phyloP scores from a whole-genome alignment of 2,329 filamentous ascomycete genomes.

The Fulvia fulva region DNA sequence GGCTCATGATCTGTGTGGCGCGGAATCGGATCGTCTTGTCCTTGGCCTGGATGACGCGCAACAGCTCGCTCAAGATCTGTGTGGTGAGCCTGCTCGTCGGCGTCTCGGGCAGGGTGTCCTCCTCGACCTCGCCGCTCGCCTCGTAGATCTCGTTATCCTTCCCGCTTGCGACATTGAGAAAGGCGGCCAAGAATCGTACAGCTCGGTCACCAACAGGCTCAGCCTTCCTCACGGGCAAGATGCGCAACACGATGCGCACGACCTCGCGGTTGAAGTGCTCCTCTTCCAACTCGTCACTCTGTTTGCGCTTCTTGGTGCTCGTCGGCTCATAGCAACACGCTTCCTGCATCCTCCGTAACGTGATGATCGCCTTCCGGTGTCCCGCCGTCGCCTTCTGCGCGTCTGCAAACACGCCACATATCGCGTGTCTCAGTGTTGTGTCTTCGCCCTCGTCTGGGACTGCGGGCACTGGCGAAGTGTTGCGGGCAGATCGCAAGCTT shows the following conservation, averaged over 20 bases:
- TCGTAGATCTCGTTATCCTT: conserved; percentile 46
- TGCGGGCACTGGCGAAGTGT: conserved; percentile 33
- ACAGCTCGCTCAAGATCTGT: conserved; percentile 66
- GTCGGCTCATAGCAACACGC: conserved; percentile 61
- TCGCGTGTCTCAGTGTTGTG: conserved; percentile 67
- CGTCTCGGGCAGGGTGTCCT: conserved; percentile 67
- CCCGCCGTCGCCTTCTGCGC: conserved; percentile 83
- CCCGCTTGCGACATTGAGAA: conserved; percentile 65
- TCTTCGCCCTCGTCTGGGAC: conserved; percentile 69
- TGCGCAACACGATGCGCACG: conserved; percentile 72
- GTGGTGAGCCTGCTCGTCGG: conserved; percentile 76
- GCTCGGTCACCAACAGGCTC: conserved; percentile 83
- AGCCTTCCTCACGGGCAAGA: conserved; percentile 86
- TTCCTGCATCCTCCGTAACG: conserved; percentile 85
- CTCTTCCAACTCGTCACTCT: conserved; percentile 69
- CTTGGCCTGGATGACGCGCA: conserved; percentile 77
- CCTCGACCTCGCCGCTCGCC: conserved; percentile 57
- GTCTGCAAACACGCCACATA: conserved; percentile 58
- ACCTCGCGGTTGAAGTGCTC: conserved; percentile 85
- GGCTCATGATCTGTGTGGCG: conserved; percentile 81
- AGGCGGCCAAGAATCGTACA: conserved; percentile 82
- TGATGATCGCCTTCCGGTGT: conserved; percentile 84
- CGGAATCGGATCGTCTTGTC: conserved; percentile 91
- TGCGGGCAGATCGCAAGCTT: conserved; percentile 20
- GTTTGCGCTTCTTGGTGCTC: conserved; percentile 48